Evolutionary conservation across 371 early-diverging fungal genomes (phyloP).

Genomic region (Mortierella sp.): DNA sequence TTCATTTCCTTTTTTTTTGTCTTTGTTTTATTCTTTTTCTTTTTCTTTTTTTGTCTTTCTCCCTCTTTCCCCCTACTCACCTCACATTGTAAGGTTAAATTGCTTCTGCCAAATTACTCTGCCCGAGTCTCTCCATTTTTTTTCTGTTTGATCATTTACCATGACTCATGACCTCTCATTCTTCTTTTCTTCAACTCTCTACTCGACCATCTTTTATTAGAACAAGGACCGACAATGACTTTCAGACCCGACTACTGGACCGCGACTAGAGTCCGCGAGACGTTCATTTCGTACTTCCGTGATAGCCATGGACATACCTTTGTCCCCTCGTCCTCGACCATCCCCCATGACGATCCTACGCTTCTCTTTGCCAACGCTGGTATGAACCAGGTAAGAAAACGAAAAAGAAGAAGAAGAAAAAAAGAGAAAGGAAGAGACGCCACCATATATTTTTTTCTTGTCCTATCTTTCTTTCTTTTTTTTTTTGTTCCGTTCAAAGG

Average conservation of each 20-base stretch:
- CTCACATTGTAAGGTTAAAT: background rate
- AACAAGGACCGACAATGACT: slow-evolving; percentile 27
- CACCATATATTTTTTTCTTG: background rate
- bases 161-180: background rate
- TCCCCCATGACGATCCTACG: slow-evolving; percentile 98
- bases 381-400: slow-evolving; percentile 93
- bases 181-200: background rate
- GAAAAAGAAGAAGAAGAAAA: background rate
- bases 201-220: background rate
- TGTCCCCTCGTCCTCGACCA: slow-evolving; percentile 92
- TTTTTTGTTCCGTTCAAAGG: background rate
- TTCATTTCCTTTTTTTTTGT: background rate
- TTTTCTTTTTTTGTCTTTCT: background rate
- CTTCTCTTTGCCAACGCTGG: slow-evolving; percentile 99
- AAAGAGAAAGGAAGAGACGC: background rate
- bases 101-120: background rate
- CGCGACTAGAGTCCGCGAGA: slow-evolving; percentile 82
- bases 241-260: slow-evolving; percentile 73
- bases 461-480: background rate
- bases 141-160: background rate
- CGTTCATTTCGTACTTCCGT: slow-evolving; percentile 94
- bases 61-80: background rate
- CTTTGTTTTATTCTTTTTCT: background rate
- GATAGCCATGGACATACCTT: slow-evolving; percentile 81
- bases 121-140: background rate